These are phyloP conservation scores for Talaromyces sp. DNA, from an alignment of 2,329 filamentous ascomycete genomes.

Conservation along the genomic window DNA sequence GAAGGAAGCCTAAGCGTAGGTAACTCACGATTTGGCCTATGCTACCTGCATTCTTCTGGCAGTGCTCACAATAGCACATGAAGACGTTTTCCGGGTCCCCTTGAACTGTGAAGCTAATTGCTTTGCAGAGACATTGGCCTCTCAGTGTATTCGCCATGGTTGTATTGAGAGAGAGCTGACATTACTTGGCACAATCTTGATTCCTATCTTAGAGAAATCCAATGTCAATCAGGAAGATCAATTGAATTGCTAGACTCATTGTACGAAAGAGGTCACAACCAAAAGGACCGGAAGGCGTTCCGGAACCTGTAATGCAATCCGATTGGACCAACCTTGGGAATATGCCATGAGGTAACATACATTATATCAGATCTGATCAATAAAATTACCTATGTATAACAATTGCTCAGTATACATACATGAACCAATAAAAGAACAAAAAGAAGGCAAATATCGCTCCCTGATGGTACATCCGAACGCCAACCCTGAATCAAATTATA, in stretches of 20 bases:
- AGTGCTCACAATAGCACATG: neutral
- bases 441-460: neutral
- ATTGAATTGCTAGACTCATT: too few species aligned
- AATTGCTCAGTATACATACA: neutral
- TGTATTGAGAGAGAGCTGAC: neutral
- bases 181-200: neutral
- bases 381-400: neutral
- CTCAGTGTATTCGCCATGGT: neutral
- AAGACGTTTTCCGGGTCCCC: neutral
- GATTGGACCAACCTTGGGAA: neutral
- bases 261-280: too few species aligned
- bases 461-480: conserved; percentile 1
- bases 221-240: neutral
- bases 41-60: neutral
- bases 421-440: neutral
- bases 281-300: neutral
- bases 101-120: neutral
- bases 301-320: neutral
- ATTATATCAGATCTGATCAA: neutral
- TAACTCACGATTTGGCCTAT: too few species aligned
- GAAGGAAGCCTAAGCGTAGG: too few species aligned
- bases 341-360: neutral
- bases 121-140: neutral
- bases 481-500: neutral
- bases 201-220: neutral